Conservation (phyloP, 371 early-diverging fungal species). For the Mycotypha africana region DNA sequence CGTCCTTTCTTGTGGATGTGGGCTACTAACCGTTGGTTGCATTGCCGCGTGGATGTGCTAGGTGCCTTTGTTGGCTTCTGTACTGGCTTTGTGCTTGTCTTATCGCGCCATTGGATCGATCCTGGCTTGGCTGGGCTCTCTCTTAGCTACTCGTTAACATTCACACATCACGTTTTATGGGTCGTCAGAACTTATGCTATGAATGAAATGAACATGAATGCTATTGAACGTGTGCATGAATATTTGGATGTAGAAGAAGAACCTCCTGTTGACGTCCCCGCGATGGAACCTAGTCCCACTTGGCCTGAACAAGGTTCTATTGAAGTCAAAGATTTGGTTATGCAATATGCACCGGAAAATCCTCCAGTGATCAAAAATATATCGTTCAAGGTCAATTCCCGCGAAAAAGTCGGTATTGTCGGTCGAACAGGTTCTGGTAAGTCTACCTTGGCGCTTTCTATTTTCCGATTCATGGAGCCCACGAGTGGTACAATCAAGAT, state of each 20-base stretch:
- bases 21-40: conserved; percentile 87
- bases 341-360: conserved; percentile 62
- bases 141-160: conserved; percentile 64
- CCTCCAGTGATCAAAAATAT: conserved; percentile 67
- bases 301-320: conserved; percentile 78
- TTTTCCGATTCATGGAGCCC: conserved; percentile 73
- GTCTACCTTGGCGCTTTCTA: conserved; percentile 57
- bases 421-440: conserved; percentile 60
- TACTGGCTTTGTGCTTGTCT: conserved; percentile 56
- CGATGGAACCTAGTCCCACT: conserved; percentile 38
- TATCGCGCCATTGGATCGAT: conserved; percentile 47
- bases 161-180: conserved; percentile 74
- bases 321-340: conserved; percentile 52
- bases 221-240: conserved; percentile 79
- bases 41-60: conserved; percentile 69
- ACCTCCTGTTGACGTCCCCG: conserved; percentile 45
- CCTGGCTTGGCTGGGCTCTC: conserved; percentile 78
- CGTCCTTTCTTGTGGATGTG: conserved; percentile 82
- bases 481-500: conserved; percentile 55
- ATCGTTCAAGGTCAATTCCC: conserved; percentile 47
- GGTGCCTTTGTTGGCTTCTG: conserved; percentile 70
- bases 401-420: conserved; percentile 60
- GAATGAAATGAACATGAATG: conserved; percentile 83
- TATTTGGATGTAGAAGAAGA: conserved; percentile 71
- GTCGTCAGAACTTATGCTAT: conserved; percentile 72